Percentiles rank a stretch among this genome's conserved stretches.
Conservation (phyloP, 805 yeast genomes). For the Yarrowia keelungensis region DNA sequence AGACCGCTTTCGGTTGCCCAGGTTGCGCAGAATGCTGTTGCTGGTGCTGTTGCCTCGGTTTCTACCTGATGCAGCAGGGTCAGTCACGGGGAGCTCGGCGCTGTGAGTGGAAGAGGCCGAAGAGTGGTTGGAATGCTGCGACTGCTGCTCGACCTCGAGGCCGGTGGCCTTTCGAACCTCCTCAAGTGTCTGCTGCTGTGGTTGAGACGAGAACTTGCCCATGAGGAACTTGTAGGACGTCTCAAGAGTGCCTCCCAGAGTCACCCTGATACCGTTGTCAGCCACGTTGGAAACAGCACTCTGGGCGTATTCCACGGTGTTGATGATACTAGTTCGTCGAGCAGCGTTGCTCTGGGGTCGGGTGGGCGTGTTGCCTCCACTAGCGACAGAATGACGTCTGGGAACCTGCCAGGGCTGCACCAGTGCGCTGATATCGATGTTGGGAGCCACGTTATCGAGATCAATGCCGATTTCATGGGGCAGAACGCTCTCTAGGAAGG, state of each 20-base stretch:
- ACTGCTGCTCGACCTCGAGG: constrained; percentile 39
- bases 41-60: constrained; percentile 41
- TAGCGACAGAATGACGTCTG: constrained; percentile 25
- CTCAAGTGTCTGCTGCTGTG: constrained; percentile 34
- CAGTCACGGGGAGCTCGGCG: constrained; percentile 40
- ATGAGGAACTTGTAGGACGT: constrained; percentile 48
- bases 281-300: constrained; percentile 24
- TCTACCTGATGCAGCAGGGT: constrained; percentile 34
- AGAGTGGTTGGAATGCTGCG: constrained; percentile 38
- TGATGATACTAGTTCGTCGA: constrained; percentile 17
- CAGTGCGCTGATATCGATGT: constrained; percentile 42
- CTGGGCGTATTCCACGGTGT: constrained; percentile 21
- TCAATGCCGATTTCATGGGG: constrained; percentile 48
- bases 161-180: constrained; percentile 31
- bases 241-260: constrained; percentile 50
- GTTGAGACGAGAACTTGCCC: constrained; percentile 43
- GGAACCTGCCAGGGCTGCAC: constrained; percentile 38
- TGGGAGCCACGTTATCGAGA: constrained; percentile 43
- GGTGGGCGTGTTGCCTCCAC: constrained; percentile 18
- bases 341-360: not conserved
- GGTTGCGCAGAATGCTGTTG: constrained; percentile 20
- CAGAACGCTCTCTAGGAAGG: constrained; percentile 50
- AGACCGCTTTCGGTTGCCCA: constrained; percentile 20
- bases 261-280: constrained; percentile 41
- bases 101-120: constrained; percentile 46